Percentiles rank a stretch among this genome's conserved stretches.
These are phyloP conservation scores for Conidiobolus incongruus DNA, from an alignment of 371 early-diverging fungal genomes.

Conservation along the genomic window DNA sequence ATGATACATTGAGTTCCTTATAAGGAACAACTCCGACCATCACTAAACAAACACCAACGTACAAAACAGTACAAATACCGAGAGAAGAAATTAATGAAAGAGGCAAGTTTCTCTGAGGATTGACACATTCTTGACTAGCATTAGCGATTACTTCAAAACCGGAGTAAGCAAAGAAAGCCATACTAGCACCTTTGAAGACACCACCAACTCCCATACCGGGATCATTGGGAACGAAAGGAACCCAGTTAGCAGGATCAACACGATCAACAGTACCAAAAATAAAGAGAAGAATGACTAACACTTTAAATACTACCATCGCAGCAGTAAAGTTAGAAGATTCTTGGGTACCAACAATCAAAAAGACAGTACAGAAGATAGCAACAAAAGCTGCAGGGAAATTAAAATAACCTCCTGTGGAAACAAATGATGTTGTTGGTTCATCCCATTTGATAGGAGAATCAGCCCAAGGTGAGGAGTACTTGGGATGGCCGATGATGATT, in stretches of 20 bases:
- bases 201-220: conserved; percentile 36
- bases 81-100: conserved; percentile 66
- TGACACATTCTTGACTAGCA: conserved; percentile 59
- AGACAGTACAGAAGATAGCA: conserved; percentile 24
- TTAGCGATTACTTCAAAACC: conserved; percentile 82
- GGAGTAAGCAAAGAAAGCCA: conserved; percentile 72
- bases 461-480: conserved; percentile 21
- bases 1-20: conserved; percentile 15
- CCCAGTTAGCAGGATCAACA: conserved; percentile 41
- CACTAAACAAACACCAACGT: conserved; percentile 39
- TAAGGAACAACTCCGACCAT: conserved; percentile 54
- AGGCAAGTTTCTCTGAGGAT: conserved; percentile 65
- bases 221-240: conserved; percentile 56
- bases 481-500: conserved; percentile 22
- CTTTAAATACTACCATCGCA: conserved; percentile 44
- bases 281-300: conserved; percentile 50
- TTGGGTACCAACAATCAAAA: conserved; percentile 41
- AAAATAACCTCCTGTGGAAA: conserved; percentile 22
- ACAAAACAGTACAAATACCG: conserved; percentile 47
- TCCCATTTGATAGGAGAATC: conserved; percentile 30
- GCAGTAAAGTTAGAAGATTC: conserved; percentile 46
- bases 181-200: conserved; percentile 43
- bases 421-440: conserved; percentile 14
- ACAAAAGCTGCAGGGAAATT: conserved; percentile 53
- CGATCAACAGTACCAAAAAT: conserved; percentile 41